phyloP scores from a whole-genome alignment of 129 eudicot genomes.

The sunflower (Helianthus annuus) region DNA sequence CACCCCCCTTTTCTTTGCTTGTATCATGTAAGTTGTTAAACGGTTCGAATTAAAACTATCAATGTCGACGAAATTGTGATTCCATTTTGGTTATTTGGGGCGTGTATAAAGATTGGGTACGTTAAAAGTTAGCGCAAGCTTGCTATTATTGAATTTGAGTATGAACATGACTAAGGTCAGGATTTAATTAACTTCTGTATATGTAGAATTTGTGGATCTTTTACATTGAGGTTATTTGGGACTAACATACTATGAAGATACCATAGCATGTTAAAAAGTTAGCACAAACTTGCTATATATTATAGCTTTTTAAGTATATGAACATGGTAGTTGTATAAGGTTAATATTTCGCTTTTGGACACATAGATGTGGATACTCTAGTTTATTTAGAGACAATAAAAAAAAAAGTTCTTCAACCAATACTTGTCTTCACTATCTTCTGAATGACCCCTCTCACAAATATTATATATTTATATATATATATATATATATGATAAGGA shows the following conservation, averaged over 20 bases:
- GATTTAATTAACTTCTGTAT: not conserved
- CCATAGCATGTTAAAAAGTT: not conserved
- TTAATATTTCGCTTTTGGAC: not conserved
- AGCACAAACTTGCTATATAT: conserved; percentile 6
- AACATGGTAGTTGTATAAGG: not conserved
- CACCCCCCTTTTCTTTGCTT: conserved; percentile 20
- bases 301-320: not conserved
- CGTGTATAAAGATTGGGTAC: not conserved
- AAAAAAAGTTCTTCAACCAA: not conserved
- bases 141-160: conserved; percentile 10
- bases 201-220: conserved; percentile 11
- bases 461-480: too few relatives aligned
- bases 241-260: not conserved
- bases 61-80: conserved; percentile 13
- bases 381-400: too few relatives aligned
- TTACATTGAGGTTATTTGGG: too few relatives aligned
- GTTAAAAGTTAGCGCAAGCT: conserved; percentile 11
- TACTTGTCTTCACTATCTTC: not conserved
- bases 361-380: not conserved
- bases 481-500: too few relatives aligned
- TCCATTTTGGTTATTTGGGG: conserved; percentile 7
- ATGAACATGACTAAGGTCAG: not conserved
- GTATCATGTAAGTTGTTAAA: conserved; percentile 38
- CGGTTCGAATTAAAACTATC: conserved; percentile 13
- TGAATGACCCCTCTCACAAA: too few relatives aligned